Base-by-base conservation (phyloP, 2,329 filamentous ascomycete genomes). In the Aspergillus ruber region DNA sequence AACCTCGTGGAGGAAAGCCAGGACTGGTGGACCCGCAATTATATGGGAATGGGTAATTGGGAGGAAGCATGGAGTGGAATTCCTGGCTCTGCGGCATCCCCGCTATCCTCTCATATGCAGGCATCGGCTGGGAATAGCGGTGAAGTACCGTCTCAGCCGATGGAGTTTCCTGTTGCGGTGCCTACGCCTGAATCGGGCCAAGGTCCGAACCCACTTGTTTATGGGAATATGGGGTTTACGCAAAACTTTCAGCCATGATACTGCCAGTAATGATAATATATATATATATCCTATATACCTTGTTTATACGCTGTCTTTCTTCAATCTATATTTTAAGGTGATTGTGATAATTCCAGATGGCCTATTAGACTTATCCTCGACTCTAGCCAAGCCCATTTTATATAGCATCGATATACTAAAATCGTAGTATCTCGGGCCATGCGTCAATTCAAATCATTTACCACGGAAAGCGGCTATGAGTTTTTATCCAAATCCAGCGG, bases 21-120 rank as follows among this genome's bases (percentile, higher is more conserved):
- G 50, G 79, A 85, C 55, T 83, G 79, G 80, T 83, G 81, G 73
- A 73, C 82, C 46, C 70, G 76, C 32, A 83, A 86, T 57, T 81
- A 79, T 0, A 63, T 77, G 3, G 82, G 82, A 1, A 80, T 85
- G 52, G 82, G 78, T 21, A 83, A 82, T 46, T 86, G 82, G 82
- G 57, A 53, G 17, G 62, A 59, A 23, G 50, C 52, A 33, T 68
- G 64, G 64, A 55, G 51, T 44, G 44, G 52, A 21, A 46, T 65
- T 1, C 38, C 55, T 13, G 44, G 39, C 6, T 50, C 51, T 21
- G 23, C 53, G 17, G 39, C 50, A 41, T 18, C 20, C 27, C 51
- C 20, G 4, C 27, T 13, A n/a, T 25, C 17, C 18, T 39, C 36
- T 12, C 25, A 29, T 25, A 41, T 44, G 15, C 55, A 56, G 17